phyloP scores from a whole-genome alignment of 768 basidiomycete genomes.

The Mycena vulgaris region DNA sequence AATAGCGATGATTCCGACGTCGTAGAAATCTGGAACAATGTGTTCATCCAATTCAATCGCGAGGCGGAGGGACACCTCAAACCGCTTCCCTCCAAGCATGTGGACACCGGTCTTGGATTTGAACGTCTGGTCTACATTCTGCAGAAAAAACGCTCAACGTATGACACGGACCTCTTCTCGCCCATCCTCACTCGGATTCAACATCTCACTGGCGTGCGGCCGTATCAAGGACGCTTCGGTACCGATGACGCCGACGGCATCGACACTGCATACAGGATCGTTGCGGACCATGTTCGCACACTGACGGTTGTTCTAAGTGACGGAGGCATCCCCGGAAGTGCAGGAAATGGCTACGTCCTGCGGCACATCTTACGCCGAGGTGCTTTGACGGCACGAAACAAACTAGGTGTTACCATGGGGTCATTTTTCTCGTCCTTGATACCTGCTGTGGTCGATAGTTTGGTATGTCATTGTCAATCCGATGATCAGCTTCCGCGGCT shows the following conservation, averaged over 20 bases:
- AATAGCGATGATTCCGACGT: slow-evolving; percentile 98
- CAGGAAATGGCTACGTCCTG: slow-evolving; percentile 97
- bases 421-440: slow-evolving; percentile 95
- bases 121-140: slow-evolving; percentile 96
- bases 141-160: slow-evolving; percentile 94
- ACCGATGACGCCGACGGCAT: slow-evolving; percentile 94
- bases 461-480: slow-evolving; percentile 64
- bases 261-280: slow-evolving; percentile 97
- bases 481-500: slow-evolving; percentile 6
- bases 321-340: slow-evolving; percentile 96
- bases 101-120: slow-evolving; percentile 99
- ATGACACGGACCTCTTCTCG: slow-evolving; percentile 96
- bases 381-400: slow-evolving; percentile 96
- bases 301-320: slow-evolving; percentile 96
- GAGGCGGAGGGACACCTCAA: slow-evolving; percentile 89
- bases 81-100: slow-evolving; percentile 90
- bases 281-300: slow-evolving; percentile 97
- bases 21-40: slow-evolving; percentile 99
- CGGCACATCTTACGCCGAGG: slow-evolving; percentile 95
- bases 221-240: slow-evolving; percentile 93
- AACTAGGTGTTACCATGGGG: slow-evolving; percentile 92
- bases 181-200: slow-evolving; percentile 92
- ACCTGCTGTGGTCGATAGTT: slow-evolving; percentile 90
- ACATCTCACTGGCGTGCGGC: slow-evolving; percentile 88
- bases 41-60: slow-evolving; percentile 99